Conservation (phyloP, 2,329 filamentous ascomycete genomes). For the Paramyrothecium sp. region DNA sequence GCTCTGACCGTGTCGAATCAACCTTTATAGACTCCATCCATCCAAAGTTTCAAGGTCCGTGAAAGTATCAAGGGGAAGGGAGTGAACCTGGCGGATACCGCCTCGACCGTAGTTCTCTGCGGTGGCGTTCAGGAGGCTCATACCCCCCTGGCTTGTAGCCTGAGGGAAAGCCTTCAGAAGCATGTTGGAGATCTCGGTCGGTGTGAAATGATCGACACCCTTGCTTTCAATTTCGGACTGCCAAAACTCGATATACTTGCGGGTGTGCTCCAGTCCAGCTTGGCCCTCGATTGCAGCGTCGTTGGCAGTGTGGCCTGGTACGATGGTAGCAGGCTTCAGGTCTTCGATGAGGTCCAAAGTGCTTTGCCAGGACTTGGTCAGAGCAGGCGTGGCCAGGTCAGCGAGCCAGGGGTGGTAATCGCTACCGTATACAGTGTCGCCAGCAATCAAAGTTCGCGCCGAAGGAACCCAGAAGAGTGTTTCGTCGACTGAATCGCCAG, state of each 20-base stretch:
- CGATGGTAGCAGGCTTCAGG: constrained; percentile 4
- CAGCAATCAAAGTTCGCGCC: constrained; percentile 9
- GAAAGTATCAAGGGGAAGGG: neutral
- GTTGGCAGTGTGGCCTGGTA: constrained; percentile 7
- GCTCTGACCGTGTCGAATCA: too few relatives aligned
- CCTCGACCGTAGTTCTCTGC: constrained; percentile 7
- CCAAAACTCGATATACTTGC: constrained; percentile 6
- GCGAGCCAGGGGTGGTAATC: constrained; percentile 10
- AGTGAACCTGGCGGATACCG: constrained; percentile 4
- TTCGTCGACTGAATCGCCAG: constrained; percentile 10
- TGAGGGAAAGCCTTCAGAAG: constrained; percentile 4
- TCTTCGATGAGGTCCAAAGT: constrained; percentile 5
- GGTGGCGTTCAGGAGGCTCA: constrained; percentile 5
- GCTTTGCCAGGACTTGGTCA: constrained; percentile 8
- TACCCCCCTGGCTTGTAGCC: constrained; percentile 1
- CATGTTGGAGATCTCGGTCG: constrained; percentile 3
- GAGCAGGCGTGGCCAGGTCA: constrained; percentile 4
- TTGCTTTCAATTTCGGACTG: constrained; percentile 7
- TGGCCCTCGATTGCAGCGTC: neutral
- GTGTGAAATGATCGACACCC: constrained; percentile 6
- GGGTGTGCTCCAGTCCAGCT: constrained; percentile 4
- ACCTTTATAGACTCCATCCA: neutral
- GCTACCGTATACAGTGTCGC: constrained; percentile 9
- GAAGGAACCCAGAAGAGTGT: constrained; percentile 13
- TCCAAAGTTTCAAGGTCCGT: neutral